Conservation (phyloP, 2,329 filamentous ascomycete species). For the Rhynchosporium agropyri region DNA sequence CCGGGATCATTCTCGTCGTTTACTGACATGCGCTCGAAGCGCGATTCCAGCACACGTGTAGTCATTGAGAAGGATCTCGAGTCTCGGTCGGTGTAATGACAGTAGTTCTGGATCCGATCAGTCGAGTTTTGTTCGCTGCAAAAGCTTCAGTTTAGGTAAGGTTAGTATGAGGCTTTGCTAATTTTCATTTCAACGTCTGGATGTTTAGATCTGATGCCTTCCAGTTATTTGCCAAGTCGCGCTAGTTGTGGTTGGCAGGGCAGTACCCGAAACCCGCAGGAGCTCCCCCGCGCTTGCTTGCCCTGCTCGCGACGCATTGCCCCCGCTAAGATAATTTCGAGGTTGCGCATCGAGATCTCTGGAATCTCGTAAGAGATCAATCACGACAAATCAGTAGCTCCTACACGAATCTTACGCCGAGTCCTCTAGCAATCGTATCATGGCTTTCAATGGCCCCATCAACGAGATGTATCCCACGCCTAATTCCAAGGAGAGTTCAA, state of each 20-base stretch:
- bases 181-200: neutral
- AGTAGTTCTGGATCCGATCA: neutral
- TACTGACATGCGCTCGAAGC: conserved; percentile 87
- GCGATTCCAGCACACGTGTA: conserved; percentile 77
- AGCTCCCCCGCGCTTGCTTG: neutral
- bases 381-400: neutral
- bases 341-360: neutral
- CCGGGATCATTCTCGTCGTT: conserved; percentile 80
- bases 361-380: neutral
- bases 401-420: no score
- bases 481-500: conserved; percentile 54
- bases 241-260: conserved; percentile 6
- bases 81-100: neutral
- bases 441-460: conserved; percentile 41
- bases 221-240: conserved; percentile 8
- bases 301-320: neutral
- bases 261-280: neutral
- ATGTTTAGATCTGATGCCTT: neutral
- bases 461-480: conserved; percentile 60
- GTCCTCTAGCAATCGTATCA: conserved; percentile 13
- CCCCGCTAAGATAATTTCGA: neutral
- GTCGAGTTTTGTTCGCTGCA: neutral
- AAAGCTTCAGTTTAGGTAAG: conserved; percentile 2
- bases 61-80: conserved; percentile 56
- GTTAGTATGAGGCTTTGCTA: conserved; percentile 6